phyloP scores from a whole-genome alignment of 805 yeast species.

The Schizosaccharomyces octosporus region DNA sequence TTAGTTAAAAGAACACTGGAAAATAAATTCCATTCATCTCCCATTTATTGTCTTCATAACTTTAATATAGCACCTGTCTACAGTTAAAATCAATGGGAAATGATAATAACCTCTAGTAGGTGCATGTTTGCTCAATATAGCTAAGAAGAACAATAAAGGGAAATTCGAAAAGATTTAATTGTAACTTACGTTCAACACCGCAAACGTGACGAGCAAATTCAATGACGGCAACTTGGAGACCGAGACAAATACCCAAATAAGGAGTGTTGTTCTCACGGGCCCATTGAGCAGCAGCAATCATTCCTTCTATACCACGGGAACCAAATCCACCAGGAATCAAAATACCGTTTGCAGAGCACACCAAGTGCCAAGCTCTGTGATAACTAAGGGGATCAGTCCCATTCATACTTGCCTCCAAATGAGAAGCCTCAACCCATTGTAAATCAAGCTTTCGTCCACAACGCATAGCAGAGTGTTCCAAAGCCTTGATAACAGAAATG shows the following conservation, averaged over 20 bases:
- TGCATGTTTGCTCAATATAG: not conserved
- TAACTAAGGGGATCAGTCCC: slow-evolving; percentile 43
- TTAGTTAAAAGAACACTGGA: not conserved
- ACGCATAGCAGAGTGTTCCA: slow-evolving; percentile 86
- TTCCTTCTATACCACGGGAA: slow-evolving; percentile 89
- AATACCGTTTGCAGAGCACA: slow-evolving; percentile 87
- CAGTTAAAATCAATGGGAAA: not conserved
- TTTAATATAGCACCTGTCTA: not conserved
- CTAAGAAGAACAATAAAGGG: not conserved
- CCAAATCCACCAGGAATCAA: slow-evolving; percentile 98
- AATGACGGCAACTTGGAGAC: slow-evolving; percentile 89
- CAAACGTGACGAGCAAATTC: slow-evolving; percentile 69
- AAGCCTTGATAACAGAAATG: slow-evolving; percentile 76
- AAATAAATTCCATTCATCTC: not conserved
- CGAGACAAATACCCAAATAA: slow-evolving; percentile 87
- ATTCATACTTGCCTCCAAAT: slow-evolving; percentile 41
- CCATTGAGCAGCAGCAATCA: slow-evolving; percentile 90
- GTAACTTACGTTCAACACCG: slow-evolving; percentile 46
- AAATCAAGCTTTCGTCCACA: slow-evolving; percentile 65
- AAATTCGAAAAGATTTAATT: not conserved
- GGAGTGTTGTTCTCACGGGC: slow-evolving; percentile 93
- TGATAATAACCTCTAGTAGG: not conserved
- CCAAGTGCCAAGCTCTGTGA: slow-evolving; percentile 86
- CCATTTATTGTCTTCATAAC: not conserved
- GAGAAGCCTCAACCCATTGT: slow-evolving; percentile 88